Conservation (phyloP, 1,139 yeast genomes). For the Pneumocystis murina region DNA sequence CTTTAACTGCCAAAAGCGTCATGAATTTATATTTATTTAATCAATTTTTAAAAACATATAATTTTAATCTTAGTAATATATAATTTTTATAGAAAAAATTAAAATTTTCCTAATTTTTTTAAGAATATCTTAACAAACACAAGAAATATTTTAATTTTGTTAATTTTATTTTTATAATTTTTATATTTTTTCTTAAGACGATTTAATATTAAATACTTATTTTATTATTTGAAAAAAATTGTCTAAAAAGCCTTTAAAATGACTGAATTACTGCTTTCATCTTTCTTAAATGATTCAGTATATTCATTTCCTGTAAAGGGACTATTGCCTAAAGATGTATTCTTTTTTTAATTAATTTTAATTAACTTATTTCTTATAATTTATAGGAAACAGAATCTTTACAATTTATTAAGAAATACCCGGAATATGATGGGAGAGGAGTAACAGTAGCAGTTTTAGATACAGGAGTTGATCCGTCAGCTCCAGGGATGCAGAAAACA, state of each 20-base stretch:
- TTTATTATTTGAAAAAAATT: too few relatives aligned
- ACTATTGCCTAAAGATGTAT: not conserved
- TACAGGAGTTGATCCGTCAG: conserved; percentile 13
- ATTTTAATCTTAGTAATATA: too few relatives aligned
- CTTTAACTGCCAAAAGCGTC: conserved; percentile 56
- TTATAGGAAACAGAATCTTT: conserved; percentile 10
- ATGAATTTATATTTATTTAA: too few relatives aligned
- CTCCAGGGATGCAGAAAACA: conserved; percentile 9
- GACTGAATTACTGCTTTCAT: not conserved
- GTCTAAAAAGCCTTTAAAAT: not conserved
- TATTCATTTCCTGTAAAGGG: not conserved
- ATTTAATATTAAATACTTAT: too few relatives aligned
- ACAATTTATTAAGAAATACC: conserved; percentile 8
- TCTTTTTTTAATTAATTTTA: not conserved
- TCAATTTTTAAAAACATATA: too few relatives aligned
- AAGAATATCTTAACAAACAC: too few relatives aligned
- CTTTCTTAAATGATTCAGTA: not conserved
- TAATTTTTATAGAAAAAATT: too few relatives aligned
- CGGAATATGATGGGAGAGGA: conserved; percentile 12
- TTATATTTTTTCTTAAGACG: too few relatives aligned
- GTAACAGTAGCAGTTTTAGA: conserved; percentile 12
- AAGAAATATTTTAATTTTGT: too few relatives aligned
- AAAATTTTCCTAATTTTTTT: too few relatives aligned
- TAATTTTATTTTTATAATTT: too few relatives aligned
- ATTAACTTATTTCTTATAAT: not conserved